These are phyloP conservation scores for Bruguiera hainesii DNA, from an alignment of 441 rosid genomes.

Conservation along the genomic window DNA sequence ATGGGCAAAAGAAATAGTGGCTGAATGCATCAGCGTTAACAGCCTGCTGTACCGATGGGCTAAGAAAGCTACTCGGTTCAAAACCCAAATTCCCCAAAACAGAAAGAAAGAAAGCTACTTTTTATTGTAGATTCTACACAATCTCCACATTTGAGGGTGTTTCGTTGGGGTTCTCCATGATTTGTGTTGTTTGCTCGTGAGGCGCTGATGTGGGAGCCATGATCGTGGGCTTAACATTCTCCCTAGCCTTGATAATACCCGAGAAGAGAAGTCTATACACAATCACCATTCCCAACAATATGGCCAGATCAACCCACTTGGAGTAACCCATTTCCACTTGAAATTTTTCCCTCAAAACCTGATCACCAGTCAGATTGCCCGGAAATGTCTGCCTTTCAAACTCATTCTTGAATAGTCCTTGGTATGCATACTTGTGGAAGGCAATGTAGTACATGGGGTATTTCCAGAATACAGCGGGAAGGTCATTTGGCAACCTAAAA, in stretches of 20 bases:
- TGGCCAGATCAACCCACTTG: conserved; percentile 50
- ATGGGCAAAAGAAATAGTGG: too few species aligned
- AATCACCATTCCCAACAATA: conserved; percentile 42
- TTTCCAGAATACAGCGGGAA: conserved; percentile 47
- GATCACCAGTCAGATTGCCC: conserved; percentile 23
- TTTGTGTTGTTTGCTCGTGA: conserved; percentile 9
- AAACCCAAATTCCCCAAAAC: too few species aligned
- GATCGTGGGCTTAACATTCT: conserved; percentile 32
- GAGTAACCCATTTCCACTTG: conserved; percentile 42
- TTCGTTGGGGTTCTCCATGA: conserved; percentile 17
- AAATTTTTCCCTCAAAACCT: conserved; percentile 34
- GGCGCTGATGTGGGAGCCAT: background rate
- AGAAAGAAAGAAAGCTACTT: too few species aligned
- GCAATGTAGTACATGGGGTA: conserved; percentile 53
- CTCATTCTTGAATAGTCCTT: conserved; percentile 60
- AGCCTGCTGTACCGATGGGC: too few species aligned
- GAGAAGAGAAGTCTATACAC: conserved; percentile 36
- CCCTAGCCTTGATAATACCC: conserved; percentile 29
- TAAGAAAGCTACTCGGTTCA: too few species aligned
- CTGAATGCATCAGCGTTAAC: too few species aligned
- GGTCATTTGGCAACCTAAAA: conserved; percentile 48
- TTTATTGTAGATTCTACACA: background rate
- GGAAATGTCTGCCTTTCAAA: conserved; percentile 40
- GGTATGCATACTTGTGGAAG: conserved; percentile 47
- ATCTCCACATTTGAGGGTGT: conserved; percentile 12